These are phyloP conservation scores for Penicillium pancosmium DNA, from an alignment of 495 filamentous ascomycete genomes.

Conservation along the genomic window DNA sequence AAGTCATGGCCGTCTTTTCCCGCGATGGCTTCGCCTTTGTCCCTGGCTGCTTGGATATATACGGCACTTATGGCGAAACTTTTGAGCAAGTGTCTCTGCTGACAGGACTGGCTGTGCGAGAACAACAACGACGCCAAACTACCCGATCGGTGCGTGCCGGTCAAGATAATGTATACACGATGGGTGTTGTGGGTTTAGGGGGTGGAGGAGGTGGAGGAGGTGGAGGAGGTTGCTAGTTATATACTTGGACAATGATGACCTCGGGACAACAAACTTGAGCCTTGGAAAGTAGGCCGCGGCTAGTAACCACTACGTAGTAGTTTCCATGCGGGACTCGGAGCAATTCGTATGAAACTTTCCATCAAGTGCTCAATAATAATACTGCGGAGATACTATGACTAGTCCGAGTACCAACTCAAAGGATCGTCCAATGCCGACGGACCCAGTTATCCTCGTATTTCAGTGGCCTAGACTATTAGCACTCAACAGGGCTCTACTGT, in stretches of 20 bases:
- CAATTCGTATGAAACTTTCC: too few relatives aligned
- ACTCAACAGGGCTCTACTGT: background rate
- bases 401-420: too few relatives aligned
- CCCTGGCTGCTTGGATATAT: slow-evolving; percentile 15
- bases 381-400: too few relatives aligned
- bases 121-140: slow-evolving; percentile 14
- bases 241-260: too few relatives aligned
- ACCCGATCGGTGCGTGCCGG: slow-evolving; percentile 8
- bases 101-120: slow-evolving; percentile 18
- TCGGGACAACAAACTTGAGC: too few relatives aligned
- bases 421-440: too few relatives aligned
- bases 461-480: background rate
- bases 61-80: slow-evolving; percentile 11
- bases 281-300: too few relatives aligned
- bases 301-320: too few relatives aligned
- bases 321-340: too few relatives aligned
- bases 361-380: too few relatives aligned
- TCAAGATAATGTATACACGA: slow-evolving; percentile 11
- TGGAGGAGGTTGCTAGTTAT: background rate
- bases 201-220: slow-evolving; percentile 9
- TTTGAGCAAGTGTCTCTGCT: slow-evolving; percentile 16
- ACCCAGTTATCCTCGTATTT: background rate
- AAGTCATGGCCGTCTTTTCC: slow-evolving; percentile 19
- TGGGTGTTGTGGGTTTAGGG: slow-evolving; percentile 1
- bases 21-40: slow-evolving; percentile 13